A percentile compares a stretch with the other conserved stretches of the same genome.
Conservation (phyloP, 306 rosid genomes). For the Carpinus viminea region DNA sequence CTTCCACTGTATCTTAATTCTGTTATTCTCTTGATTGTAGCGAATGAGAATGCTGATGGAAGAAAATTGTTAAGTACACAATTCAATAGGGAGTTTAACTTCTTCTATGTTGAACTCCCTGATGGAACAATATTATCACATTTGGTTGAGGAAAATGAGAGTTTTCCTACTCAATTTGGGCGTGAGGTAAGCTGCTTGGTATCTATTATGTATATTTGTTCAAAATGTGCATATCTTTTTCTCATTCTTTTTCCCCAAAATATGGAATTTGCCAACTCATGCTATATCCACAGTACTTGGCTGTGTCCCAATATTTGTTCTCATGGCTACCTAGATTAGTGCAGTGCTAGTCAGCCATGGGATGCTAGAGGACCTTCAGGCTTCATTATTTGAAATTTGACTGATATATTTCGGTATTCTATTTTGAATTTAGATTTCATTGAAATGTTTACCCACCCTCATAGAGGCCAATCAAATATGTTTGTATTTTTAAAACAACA, state of each 20-base stretch:
- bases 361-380: not conserved
- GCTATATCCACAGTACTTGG: not conserved
- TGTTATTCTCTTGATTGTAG: slow-evolving; percentile 50
- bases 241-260: not conserved
- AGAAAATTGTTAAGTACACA: slow-evolving; percentile 70
- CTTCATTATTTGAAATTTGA: not conserved
- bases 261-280: not conserved
- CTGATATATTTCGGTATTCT: not conserved
- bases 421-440: not conserved
- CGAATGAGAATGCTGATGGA: slow-evolving; percentile 61
- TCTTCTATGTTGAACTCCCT: slow-evolving; percentile 83
- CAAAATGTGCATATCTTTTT: not conserved
- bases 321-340: not conserved
- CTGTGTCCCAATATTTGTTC: not conserved
- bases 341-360: not conserved
- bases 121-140: slow-evolving; percentile 69
- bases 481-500: not conserved
- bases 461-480: not conserved
- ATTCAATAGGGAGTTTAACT: slow-evolving; percentile 59
- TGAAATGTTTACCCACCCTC: not conserved
- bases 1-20: slow-evolving; percentile 31
- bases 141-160: slow-evolving; percentile 66
- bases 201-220: not conserved
- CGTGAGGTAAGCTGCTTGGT: slow-evolving; percentile 71
- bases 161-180: slow-evolving; percentile 88